phyloP scores from a whole-genome alignment of 176 grass and related monocot genomes.

The Triticum urartu region DNA sequence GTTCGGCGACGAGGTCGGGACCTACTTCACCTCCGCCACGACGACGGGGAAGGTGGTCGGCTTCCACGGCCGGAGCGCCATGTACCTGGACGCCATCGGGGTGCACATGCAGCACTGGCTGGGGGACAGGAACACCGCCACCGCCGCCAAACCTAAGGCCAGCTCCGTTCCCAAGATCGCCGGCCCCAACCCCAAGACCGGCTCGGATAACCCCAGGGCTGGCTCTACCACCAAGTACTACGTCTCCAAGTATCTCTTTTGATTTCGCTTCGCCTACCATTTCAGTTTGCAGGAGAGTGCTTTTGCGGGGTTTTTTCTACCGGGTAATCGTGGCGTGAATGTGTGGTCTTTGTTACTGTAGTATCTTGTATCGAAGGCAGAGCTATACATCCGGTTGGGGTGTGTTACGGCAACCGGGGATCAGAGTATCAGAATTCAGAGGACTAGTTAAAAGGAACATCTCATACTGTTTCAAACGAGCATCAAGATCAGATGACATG shows the following conservation, averaged over 20 bases:
- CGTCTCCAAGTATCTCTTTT: slow-evolving; percentile 70
- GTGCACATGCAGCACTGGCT: slow-evolving; percentile 96
- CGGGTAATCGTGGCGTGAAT: too few relatives aligned
- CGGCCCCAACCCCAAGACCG: not conserved
- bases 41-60: slow-evolving; percentile 82
- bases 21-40: slow-evolving; percentile 67
- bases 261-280: not conserved
- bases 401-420: too few relatives aligned
- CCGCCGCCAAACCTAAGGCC: slow-evolving; percentile 29
- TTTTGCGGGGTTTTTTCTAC: too few relatives aligned
- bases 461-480: too few relatives aligned
- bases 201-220: not conserved
- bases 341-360: too few relatives aligned
- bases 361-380: too few relatives aligned
- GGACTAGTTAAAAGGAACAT: too few relatives aligned
- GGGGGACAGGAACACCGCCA: slow-evolving; percentile 40
- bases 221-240: slow-evolving; percentile 28
- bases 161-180: not conserved
- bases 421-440: too few relatives aligned
- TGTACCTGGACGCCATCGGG: slow-evolving; percentile 77
- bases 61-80: slow-evolving; percentile 83
- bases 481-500: too few relatives aligned
- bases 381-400: too few relatives aligned
- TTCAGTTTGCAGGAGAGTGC: too few relatives aligned
- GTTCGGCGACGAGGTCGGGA: slow-evolving; percentile 67